Evolutionary conservation across 106 monocot genomes (phyloP), one percentile per base, ranked within the genome.

Genomic region (Gastrodia elata): DNA sequence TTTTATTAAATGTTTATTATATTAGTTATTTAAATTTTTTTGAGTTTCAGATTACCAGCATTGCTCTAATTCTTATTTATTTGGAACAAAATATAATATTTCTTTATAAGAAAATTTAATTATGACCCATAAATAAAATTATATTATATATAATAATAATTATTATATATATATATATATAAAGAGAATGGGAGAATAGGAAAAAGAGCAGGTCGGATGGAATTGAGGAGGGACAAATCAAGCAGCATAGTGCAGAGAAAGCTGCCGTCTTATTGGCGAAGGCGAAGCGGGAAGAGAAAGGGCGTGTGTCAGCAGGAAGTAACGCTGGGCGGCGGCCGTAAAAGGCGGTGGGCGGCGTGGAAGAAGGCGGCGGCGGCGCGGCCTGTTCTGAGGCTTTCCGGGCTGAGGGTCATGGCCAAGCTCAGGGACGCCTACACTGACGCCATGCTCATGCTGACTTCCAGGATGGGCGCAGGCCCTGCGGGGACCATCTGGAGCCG

Each of bases 271-370:
- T 67, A 67, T 38, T 67, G 67, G 67, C 34, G 67, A 5, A 16
- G 36, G 67, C 15, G 67, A 38, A 3, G 0, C 0, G 67, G 10
- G 22, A 25, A 14, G 37, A 38, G 18, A 37, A 67, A 38, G 67
- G 38, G 9, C 2, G 24, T 20, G 37, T 18, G 36, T 67, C 13
- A 18, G 7, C 5, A 4, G 67, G 37, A 7, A 22, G 22, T 67
- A n/a, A 67, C 37, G 67, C 67, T 67, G n/a, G n/a, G n/a, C 20
- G 67, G 67, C 67, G 67, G 67, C 34, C 37, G 67, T 27, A 38
- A 20, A 20, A 67, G 32, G 37, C 35, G 67, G 37, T 67, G 67
- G 67, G 7, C 37, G 18, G 35, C 67, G 38, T 67, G 38, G 67
- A 67, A 38, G 36, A 2, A 37, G 36, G 67, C 22, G 52, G 52